Base-by-base conservation (phyloP, 176 grass and related monocot species). In the Raddia guianensis region DNA sequence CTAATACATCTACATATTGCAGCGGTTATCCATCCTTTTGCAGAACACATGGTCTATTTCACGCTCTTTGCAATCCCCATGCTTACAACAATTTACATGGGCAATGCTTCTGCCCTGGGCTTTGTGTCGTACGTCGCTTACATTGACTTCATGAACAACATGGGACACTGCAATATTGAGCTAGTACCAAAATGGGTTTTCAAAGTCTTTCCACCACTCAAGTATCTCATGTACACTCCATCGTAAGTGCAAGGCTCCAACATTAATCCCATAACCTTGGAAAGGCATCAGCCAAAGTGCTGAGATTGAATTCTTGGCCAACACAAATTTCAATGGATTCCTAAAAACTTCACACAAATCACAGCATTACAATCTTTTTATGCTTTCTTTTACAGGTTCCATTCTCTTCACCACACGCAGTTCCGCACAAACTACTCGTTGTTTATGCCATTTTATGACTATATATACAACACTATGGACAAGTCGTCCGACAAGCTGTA, bases 11-110 rank as follows among this genome's bases (percentile, higher is more conserved):
- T 49, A 12, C 40, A 5, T 33, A 65, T 71, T 76, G 71, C 90
- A 95, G 95, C 92, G 48, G 95, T 98, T 3, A 95, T 95, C 45
- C 95, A 98, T 89, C 95, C 95, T 63, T 98, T 93, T n/a, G 95
- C 90, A 5, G 92, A 98, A 49, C 92, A 95, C 58, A n/a, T 98
- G 8, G 92, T 87, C 66, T 98, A 98, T 57, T 95, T 78, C 69
- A 2, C 68, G 34, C 79, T 98, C 35, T 98, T 98, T 44, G 76
- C 95, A 4, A 93, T 90, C 72, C 96, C 96, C 8, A 45, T 90
- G 79, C 8, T 98, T 12, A 60, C 66, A 18, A 64, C 84, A n/a
- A 0, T 91, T 6, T 74, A 91, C 19, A 77, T 88, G 16, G 72
- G 96, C 27, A 89, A 86, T 49, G 74, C 8, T 16, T 95, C 86